Conservation (phyloP, 116 monocot species). For the Posidonia oceanica region DNA sequence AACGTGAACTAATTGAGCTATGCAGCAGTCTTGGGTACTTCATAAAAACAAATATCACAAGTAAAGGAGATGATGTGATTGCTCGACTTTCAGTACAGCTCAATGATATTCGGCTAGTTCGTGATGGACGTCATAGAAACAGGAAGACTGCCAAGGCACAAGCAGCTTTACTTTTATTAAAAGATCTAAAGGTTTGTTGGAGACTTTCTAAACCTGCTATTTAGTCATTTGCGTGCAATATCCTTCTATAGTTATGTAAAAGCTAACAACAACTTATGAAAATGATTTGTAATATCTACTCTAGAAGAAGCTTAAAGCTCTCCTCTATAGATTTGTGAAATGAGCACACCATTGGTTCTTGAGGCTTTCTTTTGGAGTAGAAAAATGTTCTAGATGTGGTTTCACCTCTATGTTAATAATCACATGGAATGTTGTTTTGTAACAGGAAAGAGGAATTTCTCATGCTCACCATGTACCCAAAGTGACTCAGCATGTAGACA, state of each 20-base stretch:
- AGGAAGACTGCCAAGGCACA: constrained; percentile 64
- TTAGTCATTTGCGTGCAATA: too few species aligned
- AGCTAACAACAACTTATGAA: background rate
- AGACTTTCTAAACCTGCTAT: background rate
- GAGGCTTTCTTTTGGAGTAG: background rate
- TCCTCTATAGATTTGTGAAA: too few species aligned
- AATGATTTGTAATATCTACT: background rate
- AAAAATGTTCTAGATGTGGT: background rate
- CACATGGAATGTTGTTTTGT: background rate
- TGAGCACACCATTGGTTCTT: too few species aligned
- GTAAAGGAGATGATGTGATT: constrained; percentile 30
- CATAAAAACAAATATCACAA: constrained; percentile 23
- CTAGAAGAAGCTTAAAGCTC: too few species aligned
- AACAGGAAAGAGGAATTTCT: constrained; percentile 37
- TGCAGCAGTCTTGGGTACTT: constrained; percentile 55
- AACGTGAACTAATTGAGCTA: constrained; percentile 49
- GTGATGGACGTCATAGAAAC: constrained; percentile 30
- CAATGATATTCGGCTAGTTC: constrained; percentile 29
- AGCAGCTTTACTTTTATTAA: constrained; percentile 59
- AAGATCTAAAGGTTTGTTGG: constrained; percentile 57
- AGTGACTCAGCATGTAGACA: constrained; percentile 4
- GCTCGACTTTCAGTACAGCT: constrained; percentile 58
- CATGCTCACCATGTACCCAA: constrained; percentile 25
- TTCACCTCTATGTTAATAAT: background rate
- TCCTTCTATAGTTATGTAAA: background rate